Conservation (phyloP, 441 rosid species). For the Capsella rubella region DNA sequence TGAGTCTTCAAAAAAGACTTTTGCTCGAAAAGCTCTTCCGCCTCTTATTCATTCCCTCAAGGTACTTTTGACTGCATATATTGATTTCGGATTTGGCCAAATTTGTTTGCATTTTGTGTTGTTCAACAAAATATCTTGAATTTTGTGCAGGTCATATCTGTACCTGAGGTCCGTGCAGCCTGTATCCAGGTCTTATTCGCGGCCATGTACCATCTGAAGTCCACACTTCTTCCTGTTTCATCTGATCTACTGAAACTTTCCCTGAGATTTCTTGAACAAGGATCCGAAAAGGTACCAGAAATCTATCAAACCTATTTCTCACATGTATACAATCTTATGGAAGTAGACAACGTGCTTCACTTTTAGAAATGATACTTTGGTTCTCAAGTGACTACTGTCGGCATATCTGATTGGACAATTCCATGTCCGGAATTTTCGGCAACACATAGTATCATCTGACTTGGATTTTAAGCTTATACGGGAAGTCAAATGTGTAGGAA, state of each 20-base stretch:
- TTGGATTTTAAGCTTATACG: constrained; percentile 11
- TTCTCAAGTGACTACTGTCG: not conserved
- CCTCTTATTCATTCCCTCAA: constrained; percentile 61
- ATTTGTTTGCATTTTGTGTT: not conserved
- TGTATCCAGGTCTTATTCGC: constrained; percentile 88
- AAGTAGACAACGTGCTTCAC: constrained; percentile 8
- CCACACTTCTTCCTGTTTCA: constrained; percentile 73
- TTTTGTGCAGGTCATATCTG: constrained; percentile 52
- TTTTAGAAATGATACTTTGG: constrained; percentile 5
- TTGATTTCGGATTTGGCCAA: constrained; percentile 6
- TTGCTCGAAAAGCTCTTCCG: constrained; percentile 66
- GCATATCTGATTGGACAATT: not conserved
- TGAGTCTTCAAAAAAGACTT: constrained; percentile 59
- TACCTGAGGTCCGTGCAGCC: constrained; percentile 73
- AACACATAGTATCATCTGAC: not conserved
- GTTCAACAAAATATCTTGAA: constrained; percentile 26
- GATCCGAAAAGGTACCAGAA: constrained; percentile 72
- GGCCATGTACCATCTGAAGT: constrained; percentile 86
- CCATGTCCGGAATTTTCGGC: not conserved
- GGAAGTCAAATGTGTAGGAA: constrained; percentile 57
- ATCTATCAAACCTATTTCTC: constrained; percentile 9
- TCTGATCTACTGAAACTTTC: constrained; percentile 73
- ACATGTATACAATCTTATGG: constrained; percentile 2
- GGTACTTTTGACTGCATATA: constrained; percentile 54
- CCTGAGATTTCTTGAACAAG: constrained; percentile 64